Conservation (phyloP, 345 rosid genomes). For the Aurinia saxatilis region DNA sequence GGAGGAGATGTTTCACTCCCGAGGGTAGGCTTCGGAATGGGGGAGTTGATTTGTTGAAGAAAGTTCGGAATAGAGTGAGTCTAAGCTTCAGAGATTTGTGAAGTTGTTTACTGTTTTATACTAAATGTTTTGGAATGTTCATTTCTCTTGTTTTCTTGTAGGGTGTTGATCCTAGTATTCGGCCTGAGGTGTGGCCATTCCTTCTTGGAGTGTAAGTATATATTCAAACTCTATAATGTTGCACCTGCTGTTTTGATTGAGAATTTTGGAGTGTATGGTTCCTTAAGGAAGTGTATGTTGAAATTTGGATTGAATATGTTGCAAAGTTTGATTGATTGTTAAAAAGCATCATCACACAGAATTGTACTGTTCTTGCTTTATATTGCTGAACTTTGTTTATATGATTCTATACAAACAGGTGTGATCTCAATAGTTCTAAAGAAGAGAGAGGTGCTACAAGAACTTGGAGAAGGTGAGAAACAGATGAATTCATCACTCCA, state of each 20-base stretch:
- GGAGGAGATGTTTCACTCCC: constrained; percentile 61
- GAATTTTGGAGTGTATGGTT: no score
- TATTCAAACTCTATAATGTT: not conserved
- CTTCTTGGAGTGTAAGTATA: constrained; percentile 95
- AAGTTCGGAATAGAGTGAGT: constrained; percentile 91
- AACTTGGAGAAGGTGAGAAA: constrained; percentile 60
- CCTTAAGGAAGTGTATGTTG: not conserved
- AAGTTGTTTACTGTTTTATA: not conserved
- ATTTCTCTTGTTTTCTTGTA: constrained; percentile 27
- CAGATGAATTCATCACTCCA: not conserved
- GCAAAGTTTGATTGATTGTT: not conserved
- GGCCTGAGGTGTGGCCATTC: constrained; percentile 93
- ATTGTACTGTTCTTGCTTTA: not conserved
- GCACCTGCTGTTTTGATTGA: no score
- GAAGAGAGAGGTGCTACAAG: constrained; percentile 63
- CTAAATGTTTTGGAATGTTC: constrained; percentile 4
- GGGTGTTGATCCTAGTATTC: constrained; percentile 90
- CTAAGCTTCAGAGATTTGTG: not conserved
- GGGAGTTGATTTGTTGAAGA: constrained; percentile 73
- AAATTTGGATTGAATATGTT: not conserved
- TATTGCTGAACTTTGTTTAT: not conserved
- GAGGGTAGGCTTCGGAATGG: constrained; percentile 76
- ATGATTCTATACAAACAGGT: constrained; percentile 36
- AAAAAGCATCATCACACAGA: not conserved
- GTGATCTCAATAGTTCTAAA: constrained; percentile 66